Percentiles rank a stretch among this genome's conserved stretches.
Conservation (phyloP, 495 filamentous ascomycete species). For the Paragyromitra xinjiangensis region DNA sequence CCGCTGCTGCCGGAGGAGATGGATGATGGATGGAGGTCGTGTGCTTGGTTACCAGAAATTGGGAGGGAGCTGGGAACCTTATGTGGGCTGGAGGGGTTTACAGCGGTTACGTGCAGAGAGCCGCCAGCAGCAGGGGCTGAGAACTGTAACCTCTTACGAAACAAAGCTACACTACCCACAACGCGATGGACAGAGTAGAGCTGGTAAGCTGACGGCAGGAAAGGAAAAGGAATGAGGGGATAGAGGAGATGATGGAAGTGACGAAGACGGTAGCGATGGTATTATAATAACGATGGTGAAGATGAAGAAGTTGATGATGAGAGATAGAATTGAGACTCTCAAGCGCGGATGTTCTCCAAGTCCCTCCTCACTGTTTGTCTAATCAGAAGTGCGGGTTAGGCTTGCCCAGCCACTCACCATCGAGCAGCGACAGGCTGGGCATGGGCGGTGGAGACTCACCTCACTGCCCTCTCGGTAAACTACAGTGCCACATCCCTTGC, state of each 20-base stretch:
- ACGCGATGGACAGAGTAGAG: neutral
- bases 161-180: conserved; percentile 7
- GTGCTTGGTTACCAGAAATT: conserved; percentile 48
- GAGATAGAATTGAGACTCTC: conserved; percentile 2
- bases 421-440: conserved; percentile 4
- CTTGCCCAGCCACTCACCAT: neutral
- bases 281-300: neutral
- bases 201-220: neutral
- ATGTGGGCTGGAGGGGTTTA: conserved; percentile 18
- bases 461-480: neutral
- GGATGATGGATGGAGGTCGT: conserved; percentile 28
- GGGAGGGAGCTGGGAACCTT: conserved; percentile 4
- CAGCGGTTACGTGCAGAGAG: conserved; percentile 33
- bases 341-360: conserved; percentile 1
- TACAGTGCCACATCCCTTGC: conserved; percentile 9
- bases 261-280: conserved; percentile 14
- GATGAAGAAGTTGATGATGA: conserved; percentile 3
- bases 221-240: neutral
- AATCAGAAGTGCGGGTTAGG: conserved; percentile 1
- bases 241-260: conserved; percentile 7
- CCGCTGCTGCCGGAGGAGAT: neutral
- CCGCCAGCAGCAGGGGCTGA: conserved; percentile 34
- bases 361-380: conserved; percentile 7
- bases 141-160: conserved; percentile 26
- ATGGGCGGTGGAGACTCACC: neutral